Conservation (phyloP, 768 basidiomycete species). For the Boletus pseudo-olivaceus region DNA sequence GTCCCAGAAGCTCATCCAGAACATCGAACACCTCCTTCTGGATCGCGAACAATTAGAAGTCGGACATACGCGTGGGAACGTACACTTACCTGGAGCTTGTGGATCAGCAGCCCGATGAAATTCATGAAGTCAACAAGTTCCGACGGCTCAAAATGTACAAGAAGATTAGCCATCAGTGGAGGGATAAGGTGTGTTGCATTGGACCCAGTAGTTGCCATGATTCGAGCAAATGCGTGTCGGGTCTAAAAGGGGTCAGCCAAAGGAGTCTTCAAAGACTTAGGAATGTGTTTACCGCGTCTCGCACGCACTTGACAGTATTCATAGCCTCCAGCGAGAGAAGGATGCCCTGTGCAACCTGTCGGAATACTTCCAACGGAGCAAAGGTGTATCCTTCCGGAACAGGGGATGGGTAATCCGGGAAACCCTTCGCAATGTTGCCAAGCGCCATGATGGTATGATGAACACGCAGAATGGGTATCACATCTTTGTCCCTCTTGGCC, state of each 20-base stretch:
- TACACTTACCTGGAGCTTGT: slow-evolving; percentile 75
- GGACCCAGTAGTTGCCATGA: slow-evolving; percentile 85
- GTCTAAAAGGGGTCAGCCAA: slow-evolving; percentile 48
- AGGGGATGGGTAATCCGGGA: slow-evolving; percentile 82
- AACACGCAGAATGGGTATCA: slow-evolving; percentile 77
- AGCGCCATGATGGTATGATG: slow-evolving; percentile 95
- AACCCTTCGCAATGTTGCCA: slow-evolving; percentile 93
- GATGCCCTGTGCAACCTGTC: slow-evolving; percentile 81
- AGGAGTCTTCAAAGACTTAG: not conserved
- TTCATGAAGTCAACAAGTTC: slow-evolving; percentile 95
- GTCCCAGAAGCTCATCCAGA: slow-evolving; percentile 84
- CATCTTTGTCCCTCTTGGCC: slow-evolving; percentile 57
- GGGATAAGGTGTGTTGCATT: slow-evolving; percentile 86
- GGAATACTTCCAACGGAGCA: slow-evolving; percentile 76
- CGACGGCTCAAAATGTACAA: slow-evolving; percentile 86
- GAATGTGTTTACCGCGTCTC: slow-evolving; percentile 75
- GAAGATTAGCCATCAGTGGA: slow-evolving; percentile 83
- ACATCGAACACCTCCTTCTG: slow-evolving; percentile 86
- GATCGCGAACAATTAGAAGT: not conserved
- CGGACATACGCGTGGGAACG: not conserved
- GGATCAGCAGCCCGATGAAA: slow-evolving; percentile 88
- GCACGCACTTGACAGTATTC: slow-evolving; percentile 81
- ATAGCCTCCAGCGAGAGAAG: slow-evolving; percentile 84
- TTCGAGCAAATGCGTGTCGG: slow-evolving; percentile 89
- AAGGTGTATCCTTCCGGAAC: slow-evolving; percentile 62